These are phyloP conservation scores for Dryas octopetala DNA, from an alignment of 306 rosid genomes.

Conservation along the genomic window DNA sequence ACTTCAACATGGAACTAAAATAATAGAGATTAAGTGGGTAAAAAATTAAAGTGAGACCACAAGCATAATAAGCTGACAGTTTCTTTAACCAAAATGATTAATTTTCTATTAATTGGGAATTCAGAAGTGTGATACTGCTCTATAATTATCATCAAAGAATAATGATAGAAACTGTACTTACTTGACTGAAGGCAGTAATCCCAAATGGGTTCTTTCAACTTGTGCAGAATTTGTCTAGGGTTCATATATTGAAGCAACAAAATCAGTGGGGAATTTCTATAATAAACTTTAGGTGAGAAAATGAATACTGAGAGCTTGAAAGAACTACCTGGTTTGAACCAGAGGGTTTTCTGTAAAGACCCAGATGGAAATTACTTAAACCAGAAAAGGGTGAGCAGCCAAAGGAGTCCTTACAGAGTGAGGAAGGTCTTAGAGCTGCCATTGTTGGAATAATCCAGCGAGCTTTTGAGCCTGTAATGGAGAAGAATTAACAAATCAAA, in stretches of 20 bases:
- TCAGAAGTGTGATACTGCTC: no score
- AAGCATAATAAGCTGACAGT: no score
- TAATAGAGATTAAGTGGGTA: no score
- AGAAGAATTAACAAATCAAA: background rate
- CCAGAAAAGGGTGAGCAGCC: conserved; percentile 27
- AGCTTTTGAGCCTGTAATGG: conserved; percentile 48
- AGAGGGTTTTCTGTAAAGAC: conserved; percentile 30
- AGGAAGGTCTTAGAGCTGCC: conserved; percentile 20
- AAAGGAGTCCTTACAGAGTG: conserved; percentile 26
- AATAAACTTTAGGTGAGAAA: background rate
- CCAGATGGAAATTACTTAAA: conserved; percentile 18
- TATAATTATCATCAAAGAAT: no score
- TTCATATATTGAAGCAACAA: background rate
- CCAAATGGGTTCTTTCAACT: conserved; percentile 26
- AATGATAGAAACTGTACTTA: conserved; percentile 19
- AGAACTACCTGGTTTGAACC: conserved; percentile 45
- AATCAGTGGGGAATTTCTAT: background rate
- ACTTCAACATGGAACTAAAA: background rate
- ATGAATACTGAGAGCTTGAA: background rate
- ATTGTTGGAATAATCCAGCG: conserved; percentile 38
- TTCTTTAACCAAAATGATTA: no score
- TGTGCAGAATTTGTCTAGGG: conserved; percentile 35
- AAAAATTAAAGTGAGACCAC: no score
- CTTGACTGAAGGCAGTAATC: conserved; percentile 45
- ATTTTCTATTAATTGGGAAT: no score